Evolutionary conservation across 306 rosid species (phyloP).

Genomic region (Lotus japonicus): DNA sequence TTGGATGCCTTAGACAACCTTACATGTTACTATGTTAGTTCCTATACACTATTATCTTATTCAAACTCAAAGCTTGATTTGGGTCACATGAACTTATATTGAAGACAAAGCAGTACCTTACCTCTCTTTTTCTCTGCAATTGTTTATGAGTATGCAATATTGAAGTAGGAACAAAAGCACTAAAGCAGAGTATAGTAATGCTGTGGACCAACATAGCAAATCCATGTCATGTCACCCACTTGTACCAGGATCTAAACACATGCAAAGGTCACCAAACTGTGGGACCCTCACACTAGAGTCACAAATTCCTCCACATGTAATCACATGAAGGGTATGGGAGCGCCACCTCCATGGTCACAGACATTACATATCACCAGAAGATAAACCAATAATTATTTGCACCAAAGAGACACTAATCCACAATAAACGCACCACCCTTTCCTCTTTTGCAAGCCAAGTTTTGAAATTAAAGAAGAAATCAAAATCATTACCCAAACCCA

Average conservation of each 20-base stretch:
- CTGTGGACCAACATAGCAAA: slow-evolving; percentile 51
- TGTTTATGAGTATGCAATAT: neutral
- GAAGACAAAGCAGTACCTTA: no score
- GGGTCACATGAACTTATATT: no score
- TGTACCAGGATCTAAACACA: slow-evolving; percentile 65
- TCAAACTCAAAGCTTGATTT: slow-evolving; percentile 20
- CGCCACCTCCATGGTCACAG: slow-evolving; percentile 38
- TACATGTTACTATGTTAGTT: slow-evolving; percentile 5
- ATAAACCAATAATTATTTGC: slow-evolving; percentile 6
- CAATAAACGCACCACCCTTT: slow-evolving; percentile 24
- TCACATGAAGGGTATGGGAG: slow-evolving; percentile 68
- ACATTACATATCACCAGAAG: slow-evolving; percentile 15
- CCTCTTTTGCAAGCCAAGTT: slow-evolving; percentile 37
- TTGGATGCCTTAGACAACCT: neutral
- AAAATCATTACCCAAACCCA: slow-evolving; percentile 29
- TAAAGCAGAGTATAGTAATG: slow-evolving; percentile 38
- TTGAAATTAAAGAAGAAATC: slow-evolving; percentile 30
- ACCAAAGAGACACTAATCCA: slow-evolving; percentile 18
- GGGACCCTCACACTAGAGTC: slow-evolving; percentile 35
- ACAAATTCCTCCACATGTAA: slow-evolving; percentile 59
- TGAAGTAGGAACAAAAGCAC: slow-evolving; percentile 36
- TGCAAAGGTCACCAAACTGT: slow-evolving; percentile 33
- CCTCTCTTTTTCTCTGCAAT: neutral
- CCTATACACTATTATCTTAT: neutral
- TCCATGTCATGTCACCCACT: slow-evolving; percentile 63